Conservation (phyloP, 176 grass and related monocot species). For the Musa schizocarpa region DNA sequence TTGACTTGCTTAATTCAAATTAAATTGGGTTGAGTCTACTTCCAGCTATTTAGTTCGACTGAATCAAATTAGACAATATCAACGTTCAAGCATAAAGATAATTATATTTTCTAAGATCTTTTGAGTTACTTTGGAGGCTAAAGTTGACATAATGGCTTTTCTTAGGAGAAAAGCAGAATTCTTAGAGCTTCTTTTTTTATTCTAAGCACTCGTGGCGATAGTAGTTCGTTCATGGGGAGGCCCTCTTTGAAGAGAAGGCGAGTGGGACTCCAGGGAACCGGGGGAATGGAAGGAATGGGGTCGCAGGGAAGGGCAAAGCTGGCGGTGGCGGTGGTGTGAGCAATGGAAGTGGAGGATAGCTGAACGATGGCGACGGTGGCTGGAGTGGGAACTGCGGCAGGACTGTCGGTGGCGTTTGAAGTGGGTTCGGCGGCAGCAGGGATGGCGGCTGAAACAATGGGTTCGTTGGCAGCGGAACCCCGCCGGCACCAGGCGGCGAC, state of each 20-base stretch:
- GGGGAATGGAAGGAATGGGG: slow-evolving; percentile 2
- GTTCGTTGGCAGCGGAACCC: slow-evolving; percentile 8
- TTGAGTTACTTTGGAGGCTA: too few species aligned
- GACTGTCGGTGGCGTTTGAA: background rate
- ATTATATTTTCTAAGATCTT: too few species aligned
- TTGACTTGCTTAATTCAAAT: too few species aligned
- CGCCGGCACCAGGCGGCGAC: slow-evolving; percentile 22
- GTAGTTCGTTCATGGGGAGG: background rate
- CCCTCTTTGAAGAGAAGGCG: slow-evolving; percentile 7
- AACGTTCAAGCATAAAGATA: too few species aligned
- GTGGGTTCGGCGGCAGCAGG: background rate
- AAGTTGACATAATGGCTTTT: background rate
- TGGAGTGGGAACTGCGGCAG: slow-evolving; percentile 8
- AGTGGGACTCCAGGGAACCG: slow-evolving; percentile 15
- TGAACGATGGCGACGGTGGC: background rate
- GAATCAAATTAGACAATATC: too few species aligned
- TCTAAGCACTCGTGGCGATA: background rate
- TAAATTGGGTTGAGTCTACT: too few species aligned
- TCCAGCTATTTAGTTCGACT: too few species aligned
- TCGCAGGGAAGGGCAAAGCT: background rate
- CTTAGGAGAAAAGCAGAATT: background rate
- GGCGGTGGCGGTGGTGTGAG: background rate
- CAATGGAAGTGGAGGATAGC: slow-evolving; percentile 1
- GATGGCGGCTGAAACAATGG: background rate
- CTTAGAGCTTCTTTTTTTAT: background rate